These are phyloP conservation scores for Lachnellula cervina DNA, from an alignment of 2,329 filamentous ascomycete genomes.

Conservation along the genomic window DNA sequence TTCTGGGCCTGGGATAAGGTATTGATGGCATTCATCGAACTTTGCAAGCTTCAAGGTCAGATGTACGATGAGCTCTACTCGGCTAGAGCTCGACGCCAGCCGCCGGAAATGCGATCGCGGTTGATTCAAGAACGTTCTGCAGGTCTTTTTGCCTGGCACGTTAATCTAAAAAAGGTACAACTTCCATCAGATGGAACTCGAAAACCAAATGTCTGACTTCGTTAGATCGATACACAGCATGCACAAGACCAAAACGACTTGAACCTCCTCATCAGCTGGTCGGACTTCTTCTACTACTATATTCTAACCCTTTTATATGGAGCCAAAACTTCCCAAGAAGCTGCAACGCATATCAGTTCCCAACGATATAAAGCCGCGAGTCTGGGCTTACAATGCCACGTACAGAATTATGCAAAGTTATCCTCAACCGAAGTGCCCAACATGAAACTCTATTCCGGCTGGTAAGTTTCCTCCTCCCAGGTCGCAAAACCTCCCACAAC, in stretches of 20 bases:
- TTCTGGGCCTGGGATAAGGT: conserved; percentile 10
- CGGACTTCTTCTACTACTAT: conserved; percentile 16
- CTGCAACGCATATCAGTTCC: conserved; percentile 12
- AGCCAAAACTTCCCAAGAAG: conserved; percentile 8
- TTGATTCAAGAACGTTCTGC: conserved; percentile 8
- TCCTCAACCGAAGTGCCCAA: conserved; percentile 8
- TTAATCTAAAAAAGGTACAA: conserved; percentile 9
- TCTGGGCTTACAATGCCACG: conserved; percentile 13
- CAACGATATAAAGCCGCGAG: conserved; percentile 13
- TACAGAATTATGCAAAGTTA: conserved; percentile 10
- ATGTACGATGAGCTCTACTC: conserved; percentile 17
- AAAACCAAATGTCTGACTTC: background rate
- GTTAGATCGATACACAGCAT: conserved; percentile 7
- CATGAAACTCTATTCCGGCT: conserved; percentile 12
- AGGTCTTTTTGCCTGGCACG: conserved; percentile 7
- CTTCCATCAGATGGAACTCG: background rate
- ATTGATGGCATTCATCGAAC: conserved; percentile 8
- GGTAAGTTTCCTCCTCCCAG: conserved; percentile 1
- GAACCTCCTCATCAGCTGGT: conserved; percentile 10
- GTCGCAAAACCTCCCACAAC: background rate
- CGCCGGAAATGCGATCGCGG: conserved; percentile 1
- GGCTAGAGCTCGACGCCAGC: conserved; percentile 2
- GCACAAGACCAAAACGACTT: conserved; percentile 9
- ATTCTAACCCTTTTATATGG: conserved; percentile 13
- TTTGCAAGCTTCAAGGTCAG: conserved; percentile 10